A percentile compares a stretch with the other conserved stretches of the same genome.
phyloP scores from a whole-genome alignment of 441 rosid genomes.

The Gossypium schwendimanii region DNA sequence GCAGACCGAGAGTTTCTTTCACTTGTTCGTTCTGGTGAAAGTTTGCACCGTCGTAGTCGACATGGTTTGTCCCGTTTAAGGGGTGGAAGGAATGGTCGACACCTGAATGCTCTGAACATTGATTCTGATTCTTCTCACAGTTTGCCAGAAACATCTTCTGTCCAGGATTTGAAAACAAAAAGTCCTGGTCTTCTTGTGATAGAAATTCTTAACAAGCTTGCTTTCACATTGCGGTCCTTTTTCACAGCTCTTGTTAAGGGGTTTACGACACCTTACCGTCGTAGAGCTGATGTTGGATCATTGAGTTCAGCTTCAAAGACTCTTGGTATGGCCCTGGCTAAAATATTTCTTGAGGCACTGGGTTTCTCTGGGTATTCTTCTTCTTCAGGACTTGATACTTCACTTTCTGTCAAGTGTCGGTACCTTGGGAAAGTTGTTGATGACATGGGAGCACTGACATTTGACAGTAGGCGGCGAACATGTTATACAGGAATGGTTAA shows the following conservation, averaged over 20 bases:
- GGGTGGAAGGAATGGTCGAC: constrained; percentile 87
- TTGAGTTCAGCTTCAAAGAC: constrained; percentile 77
- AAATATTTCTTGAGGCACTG: constrained; percentile 77
- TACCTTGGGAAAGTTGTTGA: constrained; percentile 92
- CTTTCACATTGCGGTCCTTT: constrained; percentile 64
- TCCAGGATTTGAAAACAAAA: constrained; percentile 66
- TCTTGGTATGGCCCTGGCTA: constrained; percentile 80
- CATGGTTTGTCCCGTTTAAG: constrained; percentile 82
- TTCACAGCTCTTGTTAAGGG: constrained; percentile 91
- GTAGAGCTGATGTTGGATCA: constrained; percentile 78
- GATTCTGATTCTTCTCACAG: constrained; percentile 58
- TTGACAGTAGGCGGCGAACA: constrained; percentile 79
- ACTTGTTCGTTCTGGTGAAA: constrained; percentile 71
- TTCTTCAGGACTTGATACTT: constrained; percentile 47
- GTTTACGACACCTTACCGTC: constrained; percentile 83
- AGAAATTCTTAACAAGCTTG: constrained; percentile 75
- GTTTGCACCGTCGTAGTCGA: constrained; percentile 74
- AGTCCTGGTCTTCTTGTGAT: constrained; percentile 63
- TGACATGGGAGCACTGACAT: constrained; percentile 69
- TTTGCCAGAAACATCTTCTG: constrained; percentile 51
- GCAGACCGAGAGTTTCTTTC: constrained; percentile 81
- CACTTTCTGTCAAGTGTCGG: constrained; percentile 78
- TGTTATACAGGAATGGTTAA: constrained; percentile 81
- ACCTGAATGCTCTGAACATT: constrained; percentile 65
- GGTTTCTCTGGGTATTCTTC: constrained; percentile 66